Base-by-base conservation (phyloP, 306 rosid species). In the Quercus wislizeni region DNA sequence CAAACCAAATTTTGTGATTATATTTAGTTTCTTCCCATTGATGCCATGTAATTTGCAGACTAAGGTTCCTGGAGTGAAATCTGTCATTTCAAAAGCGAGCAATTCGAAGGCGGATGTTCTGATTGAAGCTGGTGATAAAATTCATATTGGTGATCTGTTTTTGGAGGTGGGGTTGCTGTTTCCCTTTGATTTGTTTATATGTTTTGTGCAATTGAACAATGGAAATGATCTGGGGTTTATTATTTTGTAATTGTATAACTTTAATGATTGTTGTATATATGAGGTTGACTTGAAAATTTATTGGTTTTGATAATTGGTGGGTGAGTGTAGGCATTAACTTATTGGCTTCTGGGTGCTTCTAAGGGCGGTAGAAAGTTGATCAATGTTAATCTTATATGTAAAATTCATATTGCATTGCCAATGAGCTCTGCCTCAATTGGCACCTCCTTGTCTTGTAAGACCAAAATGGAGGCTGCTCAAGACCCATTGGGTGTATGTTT, bases 61-160 rank as follows among this genome's bases (percentile, higher is more conserved):
- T 20, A 91, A 91, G 89, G 86, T 79, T 84, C 92, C 96, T 21
- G 87, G 85, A 65, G 94, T 84, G 74, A 87, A 90, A 84, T 96
- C 98, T 56, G 79, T 96, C 59, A 96, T 96, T 83, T 93, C 99
- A 6, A 93, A 83, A 81, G 97, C 92, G 4, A 91, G 98, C 83
- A 87, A 90, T 54, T 91, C 97, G 19, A 90, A 85, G 15, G 98
- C 98, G 7, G 97, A 96, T 86, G 64, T 89, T 71, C 71, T 80
- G 58, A 83, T 93, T 35, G 89, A 86, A 74, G 84, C 81, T 3
- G 96, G 94, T 17, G 92, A 93, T 76, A 87, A 88, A 75, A 63
- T 95, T 70, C 43, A 41, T 21, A 80, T 95, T 64, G 99, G 99
- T 4, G 82, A 91, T 88, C 89, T 92, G 78, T 95, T 77, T 86